Base-by-base conservation (phyloP, 2,329 filamentous ascomycete species). In the Colletotrichum chlorophyti region DNA sequence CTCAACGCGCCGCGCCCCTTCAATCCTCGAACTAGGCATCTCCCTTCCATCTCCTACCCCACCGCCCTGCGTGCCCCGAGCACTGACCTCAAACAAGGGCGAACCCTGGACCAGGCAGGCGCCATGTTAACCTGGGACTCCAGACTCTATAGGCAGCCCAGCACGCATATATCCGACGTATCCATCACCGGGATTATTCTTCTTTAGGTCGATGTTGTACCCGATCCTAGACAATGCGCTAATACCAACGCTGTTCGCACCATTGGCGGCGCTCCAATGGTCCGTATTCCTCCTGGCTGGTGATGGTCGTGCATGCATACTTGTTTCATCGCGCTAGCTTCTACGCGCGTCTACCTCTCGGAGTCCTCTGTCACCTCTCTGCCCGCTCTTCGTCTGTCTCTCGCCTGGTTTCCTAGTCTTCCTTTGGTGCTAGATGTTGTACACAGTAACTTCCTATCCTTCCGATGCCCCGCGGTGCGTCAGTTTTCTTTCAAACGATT, bases 251-350 rank as follows among this genome's bases (percentile, higher is more conserved):
- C 35, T 15, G 21, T 26, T 34, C 40, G 42, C 43, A 48, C 42
- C 51, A 55, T 38, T 15, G 37, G 37, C 55, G 51, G 50, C 43
- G 51, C 45, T 59, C 55, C 55, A 59, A 49, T 55, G 51, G 43
- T 40, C 51, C 51, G 38, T 49, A 49, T 55, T 31, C 51, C 38
- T 24, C 32, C n/a, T n/a, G n/a, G n/a, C n/a, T n/a, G n/a, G n/a
- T n/a, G n/a, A n/a, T 15, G 23, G 29, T 43, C 24, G 43, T 45
- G 51, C 55, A 59, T 59, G 50, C 55, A 49, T 37, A 27, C 55
- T 55, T 45, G 55, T 59, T 59, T 59, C 51, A 59, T 59, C 55
- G 35, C 51, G 43, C 55, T 49, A 55, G 41, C 55, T 48, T 55
- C 47, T 49, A 34, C 46, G 8, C 40, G 34, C 23, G 31, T 40